Evolutionary conservation across 2,329 filamentous ascomycete genomes (phyloP), one percentile per base, ranked within the genome.

Genomic region (Trichoderma sp.): DNA sequence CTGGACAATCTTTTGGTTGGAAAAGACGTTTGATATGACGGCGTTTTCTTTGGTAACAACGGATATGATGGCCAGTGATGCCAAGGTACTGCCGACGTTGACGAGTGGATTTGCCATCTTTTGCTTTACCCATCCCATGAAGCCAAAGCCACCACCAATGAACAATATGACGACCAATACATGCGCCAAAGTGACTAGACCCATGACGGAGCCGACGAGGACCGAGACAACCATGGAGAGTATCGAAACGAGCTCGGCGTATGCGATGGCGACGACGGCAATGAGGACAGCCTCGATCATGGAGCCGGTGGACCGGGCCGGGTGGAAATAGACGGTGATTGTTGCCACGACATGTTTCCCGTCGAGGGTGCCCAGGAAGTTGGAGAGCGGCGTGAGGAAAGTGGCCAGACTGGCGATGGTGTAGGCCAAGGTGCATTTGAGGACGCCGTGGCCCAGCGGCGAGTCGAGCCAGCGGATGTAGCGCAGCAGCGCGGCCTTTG

Each of bases 331-430:
- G 7, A 97, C 94, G 0, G 93, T 95, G 69, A 97, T 90, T 3
- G 94, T 97, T 47, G 93, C 93, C 70, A 97, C 93, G 78, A 97
- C 90, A 81, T 97, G 94, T 79, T 97, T 97, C 58, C 93, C 93
- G 82, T 97, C 93, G 77, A 93, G 92, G 73, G 90, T 86, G 6
- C 94, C 94, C n/a, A 97, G 85, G 70, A 93, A 87, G 6, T 85
- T 83, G 8, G 93, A 90, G 63, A 97, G 85, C 4, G 87, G 86
- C 2, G 90, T 88, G 66, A 93, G 88, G 76, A 97, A 95, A 0
- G 94, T 97, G 36, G 91, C 93, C 81, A 97, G 83, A 73, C 92
- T 95, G 13, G 92, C 94, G 50, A 97, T 81, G 3, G 95, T 84
- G 82, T 97, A 97, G 34, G 93, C 94, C 71, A 97, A 81, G 50